Evolutionary conservation across 73 alveolate species (phyloP), one percentile per base, ranked within the genome.

Genomic region (Paramecium caudatum): DNA sequence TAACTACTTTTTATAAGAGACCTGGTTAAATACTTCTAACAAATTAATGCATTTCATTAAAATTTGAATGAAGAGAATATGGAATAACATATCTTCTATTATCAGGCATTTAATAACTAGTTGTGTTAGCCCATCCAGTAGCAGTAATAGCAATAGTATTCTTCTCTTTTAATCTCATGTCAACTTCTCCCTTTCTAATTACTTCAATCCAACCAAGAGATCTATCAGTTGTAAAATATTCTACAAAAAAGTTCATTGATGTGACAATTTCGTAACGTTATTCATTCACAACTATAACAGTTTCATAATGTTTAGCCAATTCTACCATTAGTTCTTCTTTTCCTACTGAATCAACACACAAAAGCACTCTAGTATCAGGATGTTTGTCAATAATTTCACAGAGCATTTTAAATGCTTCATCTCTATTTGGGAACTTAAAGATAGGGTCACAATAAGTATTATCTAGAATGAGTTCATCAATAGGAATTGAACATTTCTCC

Each of bases 391-490:
- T 86, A 30, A 86, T 86, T 27, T 86, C 93, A 34, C 81, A 41
- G 3, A 86, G 7, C 93, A 86, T 86, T 5, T 63, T 37, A 78
- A 70, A 86, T 39, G 93, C 93, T 43, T 86, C 84, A 62, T 86
- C 93, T 86, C 93, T 86, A 46, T 86, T 63, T 0, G 93, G 93
- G 23, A 86, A 86, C 74, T 86, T 61, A 46, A 86, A 86, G 19
- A 86, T 86, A 12, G 93, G 93, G 45, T 86, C 93, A 63, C 93
- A 86, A 27, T 86, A 86, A 9, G 93, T 86, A 21, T 86, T 86
- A 86, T 86, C 93, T 8, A 86, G 47, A 5, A 86, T 86, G 3
- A 70, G 46, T 86, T 86, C 93, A 43, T 86, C 93, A 36, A 86
- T 86, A 27, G 61, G 46, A 43, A 86, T 45, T 1, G 93, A 86